Percentiles rank a stretch among this genome's conserved stretches.
Conservation (phyloP, 1,139 yeast species). For the Saccharomycopsis crataegensis region DNA sequence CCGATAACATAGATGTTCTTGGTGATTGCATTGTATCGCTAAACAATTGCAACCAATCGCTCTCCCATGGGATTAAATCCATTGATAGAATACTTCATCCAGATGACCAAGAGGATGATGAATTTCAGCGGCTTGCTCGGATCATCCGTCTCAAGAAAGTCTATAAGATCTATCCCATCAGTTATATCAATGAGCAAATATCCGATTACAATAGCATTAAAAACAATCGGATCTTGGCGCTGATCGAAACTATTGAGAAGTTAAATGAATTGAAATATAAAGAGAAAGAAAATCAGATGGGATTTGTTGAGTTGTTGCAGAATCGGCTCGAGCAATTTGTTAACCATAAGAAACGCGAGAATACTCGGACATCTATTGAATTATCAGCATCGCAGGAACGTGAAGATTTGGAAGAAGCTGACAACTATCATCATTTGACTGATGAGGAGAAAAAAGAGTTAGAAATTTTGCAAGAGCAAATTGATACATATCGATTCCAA, state of each 20-base stretch:
- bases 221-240: conserved; percentile 11
- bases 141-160: conserved; percentile 16
- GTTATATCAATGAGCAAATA: conserved; percentile 18
- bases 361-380: neutral
- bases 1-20: conserved; percentile 14
- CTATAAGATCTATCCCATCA: conserved; percentile 17
- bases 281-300: conserved; percentile 14
- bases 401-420: neutral
- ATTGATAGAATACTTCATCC: conserved; percentile 10
- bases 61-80: neutral
- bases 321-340: conserved; percentile 15
- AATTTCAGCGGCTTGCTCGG: conserved; percentile 14
- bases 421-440: neutral
- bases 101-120: conserved; percentile 10
- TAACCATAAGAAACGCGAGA: conserved; percentile 2
- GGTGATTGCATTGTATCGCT: conserved; percentile 14
- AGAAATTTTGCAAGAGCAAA: conserved; percentile 12
- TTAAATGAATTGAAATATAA: conserved; percentile 10
- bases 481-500: conserved; percentile 12
- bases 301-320: conserved; percentile 14
- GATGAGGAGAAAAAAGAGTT: conserved; percentile 10
- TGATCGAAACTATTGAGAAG: conserved; percentile 18
- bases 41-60: conserved; percentile 14
- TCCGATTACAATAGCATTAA: conserved; percentile 17
- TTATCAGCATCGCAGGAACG: neutral